Conservation (phyloP, 164 flowering plant genomes). For the Chimonanthus salicifolius region DNA sequence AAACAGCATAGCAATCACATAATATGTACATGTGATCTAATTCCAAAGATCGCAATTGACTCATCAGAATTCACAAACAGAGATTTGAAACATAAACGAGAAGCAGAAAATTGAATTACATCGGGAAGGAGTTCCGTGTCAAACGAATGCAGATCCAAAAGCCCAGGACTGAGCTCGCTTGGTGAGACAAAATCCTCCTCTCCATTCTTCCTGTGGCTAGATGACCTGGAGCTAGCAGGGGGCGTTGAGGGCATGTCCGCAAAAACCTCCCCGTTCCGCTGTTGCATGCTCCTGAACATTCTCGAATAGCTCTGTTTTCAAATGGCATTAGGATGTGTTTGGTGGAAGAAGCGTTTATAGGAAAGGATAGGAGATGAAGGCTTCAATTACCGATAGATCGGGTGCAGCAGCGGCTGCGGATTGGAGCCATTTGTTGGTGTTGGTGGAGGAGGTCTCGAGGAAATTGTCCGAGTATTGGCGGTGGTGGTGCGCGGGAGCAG, state of each 20-base stretch:
- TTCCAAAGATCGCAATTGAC: too few relatives aligned
- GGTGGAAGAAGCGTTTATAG: background rate
- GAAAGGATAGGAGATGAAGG: background rate
- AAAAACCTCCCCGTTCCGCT: slow-evolving; percentile 48
- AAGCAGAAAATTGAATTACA: slow-evolving; percentile 22
- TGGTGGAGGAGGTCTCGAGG: slow-evolving; percentile 52
- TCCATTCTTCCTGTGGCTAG: slow-evolving; percentile 44
- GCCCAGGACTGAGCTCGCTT: slow-evolving; percentile 73
- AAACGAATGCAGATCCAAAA: slow-evolving; percentile 90
- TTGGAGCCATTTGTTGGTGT: slow-evolving; percentile 74
- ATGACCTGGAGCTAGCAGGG: slow-evolving; percentile 32
- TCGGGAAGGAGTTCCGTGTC: slow-evolving; percentile 83
- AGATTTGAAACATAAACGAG: background rate
- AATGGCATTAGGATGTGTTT: background rate
- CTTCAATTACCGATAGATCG: slow-evolving; percentile 28
- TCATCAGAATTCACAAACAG: too few relatives aligned
- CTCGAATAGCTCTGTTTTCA: slow-evolving; percentile 46
- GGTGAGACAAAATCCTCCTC: slow-evolving; percentile 43
- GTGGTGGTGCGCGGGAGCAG: slow-evolving; percentile 59
- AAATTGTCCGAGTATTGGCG: slow-evolving; percentile 76
- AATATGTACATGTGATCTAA: too few relatives aligned
- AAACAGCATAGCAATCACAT: too few relatives aligned
- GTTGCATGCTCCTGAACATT: slow-evolving; percentile 41
- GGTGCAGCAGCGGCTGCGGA: slow-evolving; percentile 40
- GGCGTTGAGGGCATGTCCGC: slow-evolving; percentile 53